These are phyloP conservation scores for Fusarium acutatum DNA, from an alignment of 2,329 filamentous ascomycete species.

Conservation along the genomic window DNA sequence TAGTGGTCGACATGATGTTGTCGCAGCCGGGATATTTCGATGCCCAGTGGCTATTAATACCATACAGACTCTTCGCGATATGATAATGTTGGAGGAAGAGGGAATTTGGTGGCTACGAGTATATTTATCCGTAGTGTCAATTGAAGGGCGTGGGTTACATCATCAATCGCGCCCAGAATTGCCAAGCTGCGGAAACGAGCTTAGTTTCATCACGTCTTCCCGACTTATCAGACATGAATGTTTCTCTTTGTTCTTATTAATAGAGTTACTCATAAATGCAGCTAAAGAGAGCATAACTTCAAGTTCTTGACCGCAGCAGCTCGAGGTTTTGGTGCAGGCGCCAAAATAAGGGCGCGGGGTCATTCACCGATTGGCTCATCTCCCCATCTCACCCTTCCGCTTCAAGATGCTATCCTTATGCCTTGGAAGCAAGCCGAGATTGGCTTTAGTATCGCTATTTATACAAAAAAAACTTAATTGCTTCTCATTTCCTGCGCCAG, in stretches of 20 bases:
- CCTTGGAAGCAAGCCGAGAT: background rate
- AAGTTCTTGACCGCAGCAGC: background rate
- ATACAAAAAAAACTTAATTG: background rate
- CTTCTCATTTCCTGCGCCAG: background rate
- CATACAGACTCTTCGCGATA: background rate
- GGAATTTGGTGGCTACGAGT: background rate
- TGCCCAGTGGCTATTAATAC: rapidly evolving
- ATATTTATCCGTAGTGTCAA: constrained; percentile 7
- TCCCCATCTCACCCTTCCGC: rapidly evolving
- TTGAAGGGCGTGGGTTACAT: constrained; percentile 20
- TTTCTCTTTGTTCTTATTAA: rapidly evolving
- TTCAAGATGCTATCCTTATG: background rate
- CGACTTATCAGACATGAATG: background rate
- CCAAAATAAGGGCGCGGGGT: constrained; percentile 5
- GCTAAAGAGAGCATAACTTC: background rate
- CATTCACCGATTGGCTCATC: background rate
- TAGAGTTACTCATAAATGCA: rapidly evolving
- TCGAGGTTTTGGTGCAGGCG: background rate
- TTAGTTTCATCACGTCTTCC: too few species aligned
- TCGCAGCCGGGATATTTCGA: background rate
- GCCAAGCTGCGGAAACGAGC: rapidly evolving
- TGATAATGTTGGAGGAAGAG: too few species aligned
- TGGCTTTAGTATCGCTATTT: background rate
- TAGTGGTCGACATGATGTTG: constrained; percentile 23
- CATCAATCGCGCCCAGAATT: background rate